Conservation (phyloP, 768 basidiomycete genomes). For the Auricularia sp. region DNA sequence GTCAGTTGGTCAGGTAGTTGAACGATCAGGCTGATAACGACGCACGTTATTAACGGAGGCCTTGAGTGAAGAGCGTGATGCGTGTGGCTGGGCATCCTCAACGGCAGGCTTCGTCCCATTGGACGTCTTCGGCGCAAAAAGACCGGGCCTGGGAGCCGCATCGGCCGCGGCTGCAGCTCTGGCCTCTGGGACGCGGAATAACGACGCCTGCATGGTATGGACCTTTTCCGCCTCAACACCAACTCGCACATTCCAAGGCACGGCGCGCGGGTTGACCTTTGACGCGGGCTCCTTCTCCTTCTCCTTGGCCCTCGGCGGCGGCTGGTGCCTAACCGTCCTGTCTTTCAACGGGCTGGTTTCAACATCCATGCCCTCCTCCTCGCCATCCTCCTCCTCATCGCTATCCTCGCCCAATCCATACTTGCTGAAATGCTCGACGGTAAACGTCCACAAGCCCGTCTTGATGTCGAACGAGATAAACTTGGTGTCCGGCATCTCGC, state of each 20-base stretch:
- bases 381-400: constrained; percentile 12
- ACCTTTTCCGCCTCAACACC: constrained; percentile 81
- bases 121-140: constrained; percentile 8
- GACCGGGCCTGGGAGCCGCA: constrained; percentile 8
- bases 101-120: constrained; percentile 39
- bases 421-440: constrained; percentile 73
- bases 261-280: constrained; percentile 28
- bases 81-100: constrained; percentile 30
- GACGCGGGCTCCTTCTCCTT: constrained; percentile 1
- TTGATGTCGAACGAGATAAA: constrained; percentile 73
- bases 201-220: constrained; percentile 87
- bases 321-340: neutral
- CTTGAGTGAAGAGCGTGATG: constrained; percentile 20
- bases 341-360: neutral
- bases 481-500: constrained; percentile 74
- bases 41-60: constrained; percentile 12
- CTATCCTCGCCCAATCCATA: constrained; percentile 15
- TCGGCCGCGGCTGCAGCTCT: neutral
- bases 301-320: constrained; percentile 4
- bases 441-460: constrained; percentile 88
- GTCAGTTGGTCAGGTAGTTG: constrained; percentile 11
- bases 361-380: constrained; percentile 3
- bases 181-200: constrained; percentile 68
- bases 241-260: constrained; percentile 62
- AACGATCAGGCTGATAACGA: constrained; percentile 12